phyloP scores from a whole-genome alignment of 164 flowering plant genomes.

The Chloranthus sessilifolius region DNA sequence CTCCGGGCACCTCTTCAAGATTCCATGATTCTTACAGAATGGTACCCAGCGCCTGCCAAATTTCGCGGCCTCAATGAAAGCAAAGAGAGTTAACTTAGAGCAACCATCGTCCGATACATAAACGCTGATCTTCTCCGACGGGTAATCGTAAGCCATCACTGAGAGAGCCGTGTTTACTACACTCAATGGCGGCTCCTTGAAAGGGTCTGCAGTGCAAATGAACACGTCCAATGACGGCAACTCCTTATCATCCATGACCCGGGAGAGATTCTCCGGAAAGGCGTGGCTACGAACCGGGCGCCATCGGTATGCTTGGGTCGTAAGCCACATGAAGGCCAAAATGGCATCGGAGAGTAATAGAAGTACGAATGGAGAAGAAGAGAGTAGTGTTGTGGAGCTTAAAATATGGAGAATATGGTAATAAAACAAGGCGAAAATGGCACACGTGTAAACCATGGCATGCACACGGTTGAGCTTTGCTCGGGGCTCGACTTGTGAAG shows the following conservation, averaged over 20 bases:
- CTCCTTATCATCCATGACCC: conserved; percentile 3
- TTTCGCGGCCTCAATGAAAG: conserved; percentile 28
- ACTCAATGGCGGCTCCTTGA: conserved; percentile 24
- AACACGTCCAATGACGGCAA: conserved; percentile 26
- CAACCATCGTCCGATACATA: conserved; percentile 35
- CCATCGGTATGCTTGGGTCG: conserved; percentile 14
- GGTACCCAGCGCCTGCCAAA: conserved; percentile 31
- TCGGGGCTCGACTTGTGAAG: conserved; percentile 22
- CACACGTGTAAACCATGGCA: conserved; percentile 34
- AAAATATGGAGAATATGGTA: conserved; percentile 12
- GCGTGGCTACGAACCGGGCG: conserved; percentile 16
- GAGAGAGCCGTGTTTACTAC: conserved; percentile 25
- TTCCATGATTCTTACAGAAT: conserved; percentile 15
- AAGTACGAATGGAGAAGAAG: conserved; percentile 5
- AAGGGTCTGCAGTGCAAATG: conserved; percentile 34
- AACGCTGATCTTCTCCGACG: conserved; percentile 22
- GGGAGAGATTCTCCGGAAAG: conserved; percentile 18
- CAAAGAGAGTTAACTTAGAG: conserved; percentile 26
- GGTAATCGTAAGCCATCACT: conserved; percentile 27
- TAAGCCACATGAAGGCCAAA: conserved; percentile 24
- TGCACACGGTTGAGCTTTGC: conserved; percentile 42
- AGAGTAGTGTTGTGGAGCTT: conserved; percentile 6
- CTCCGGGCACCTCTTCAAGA: conserved; percentile 20
- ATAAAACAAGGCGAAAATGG: conserved; percentile 38
- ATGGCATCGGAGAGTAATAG: conserved; percentile 16